Percentiles rank a stretch among this genome's conserved stretches.
These are phyloP conservation scores for Thelonectria blattea DNA, from an alignment of 2,329 filamentous ascomycete species.

Conservation along the genomic window DNA sequence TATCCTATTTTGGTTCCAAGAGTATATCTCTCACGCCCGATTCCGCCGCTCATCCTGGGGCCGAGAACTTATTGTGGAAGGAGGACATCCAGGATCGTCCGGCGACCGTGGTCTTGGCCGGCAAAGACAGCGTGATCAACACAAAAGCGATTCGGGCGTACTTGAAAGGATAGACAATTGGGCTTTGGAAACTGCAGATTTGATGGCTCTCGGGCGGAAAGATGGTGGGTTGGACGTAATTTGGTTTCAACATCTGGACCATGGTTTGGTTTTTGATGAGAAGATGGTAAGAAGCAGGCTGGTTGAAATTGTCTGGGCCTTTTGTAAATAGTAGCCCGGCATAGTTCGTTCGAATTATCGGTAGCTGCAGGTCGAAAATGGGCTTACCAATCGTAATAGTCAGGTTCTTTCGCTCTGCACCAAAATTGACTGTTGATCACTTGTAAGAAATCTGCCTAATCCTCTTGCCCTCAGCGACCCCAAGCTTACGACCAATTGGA, in stretches of 20 bases:
- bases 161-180: conserved; percentile 45
- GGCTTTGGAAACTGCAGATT: conserved; percentile 20
- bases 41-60: conserved; percentile 67
- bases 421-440: too few species aligned
- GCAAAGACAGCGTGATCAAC: conserved; percentile 61
- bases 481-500: background rate
- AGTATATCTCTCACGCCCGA: conserved; percentile 66
- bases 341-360: too few species aligned
- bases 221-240: conserved; percentile 55
- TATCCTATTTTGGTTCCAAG: conserved; percentile 65
- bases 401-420: too few species aligned
- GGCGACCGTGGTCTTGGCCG: conserved; percentile 57
- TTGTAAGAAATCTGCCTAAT: too few species aligned
- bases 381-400: too few species aligned
- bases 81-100: conserved; percentile 53
- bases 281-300: conserved; percentile 40
- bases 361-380: too few species aligned
- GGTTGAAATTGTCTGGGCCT: conserved; percentile 38
- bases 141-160: conserved; percentile 59
- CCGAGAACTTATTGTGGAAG: conserved; percentile 65
- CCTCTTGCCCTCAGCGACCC: background rate
- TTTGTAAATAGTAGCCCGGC: conserved; percentile 4
- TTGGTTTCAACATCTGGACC: conserved; percentile 61
- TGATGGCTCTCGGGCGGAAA: conserved; percentile 38
- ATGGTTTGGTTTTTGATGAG: conserved; percentile 60